Evolutionary conservation across 2,329 filamentous ascomycete genomes (phyloP).

Genomic region (Coniochaeta sp.): DNA sequence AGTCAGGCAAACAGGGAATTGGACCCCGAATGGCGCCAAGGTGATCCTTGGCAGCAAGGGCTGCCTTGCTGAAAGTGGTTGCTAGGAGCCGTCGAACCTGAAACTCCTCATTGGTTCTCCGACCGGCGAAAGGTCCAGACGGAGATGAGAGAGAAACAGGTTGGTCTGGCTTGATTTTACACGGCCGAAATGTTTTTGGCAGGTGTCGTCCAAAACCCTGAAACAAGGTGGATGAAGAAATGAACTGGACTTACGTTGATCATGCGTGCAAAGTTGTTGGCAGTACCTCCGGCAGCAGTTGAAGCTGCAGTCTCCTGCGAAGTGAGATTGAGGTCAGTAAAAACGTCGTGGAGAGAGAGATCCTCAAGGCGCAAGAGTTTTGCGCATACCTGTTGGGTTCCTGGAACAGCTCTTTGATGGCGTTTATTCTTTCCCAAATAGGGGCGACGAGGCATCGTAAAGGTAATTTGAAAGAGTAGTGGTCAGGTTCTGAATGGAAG

Average conservation of each 20-base stretch:
- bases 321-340: background rate
- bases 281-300: background rate
- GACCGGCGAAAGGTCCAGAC: background rate
- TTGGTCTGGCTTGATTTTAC: background rate
- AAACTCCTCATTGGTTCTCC: background rate
- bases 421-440: no score
- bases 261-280: background rate
- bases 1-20: background rate
- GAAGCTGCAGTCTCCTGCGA: no score
- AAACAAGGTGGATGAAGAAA: background rate
- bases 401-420: no score
- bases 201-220: background rate
- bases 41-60: background rate
- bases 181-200: background rate
- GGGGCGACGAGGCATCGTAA: no score
- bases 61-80: background rate
- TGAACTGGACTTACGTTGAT: background rate
- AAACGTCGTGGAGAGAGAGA: background rate
- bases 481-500: no score
- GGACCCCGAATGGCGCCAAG: background rate
- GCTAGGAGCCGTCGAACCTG: background rate
- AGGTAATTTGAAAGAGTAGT: no score
- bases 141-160: background rate
- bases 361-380: no score
- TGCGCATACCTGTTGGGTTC: no score